These are phyloP conservation scores for Botrytis medusae DNA, from an alignment of 2,329 filamentous ascomycete species.

Conservation along the genomic window DNA sequence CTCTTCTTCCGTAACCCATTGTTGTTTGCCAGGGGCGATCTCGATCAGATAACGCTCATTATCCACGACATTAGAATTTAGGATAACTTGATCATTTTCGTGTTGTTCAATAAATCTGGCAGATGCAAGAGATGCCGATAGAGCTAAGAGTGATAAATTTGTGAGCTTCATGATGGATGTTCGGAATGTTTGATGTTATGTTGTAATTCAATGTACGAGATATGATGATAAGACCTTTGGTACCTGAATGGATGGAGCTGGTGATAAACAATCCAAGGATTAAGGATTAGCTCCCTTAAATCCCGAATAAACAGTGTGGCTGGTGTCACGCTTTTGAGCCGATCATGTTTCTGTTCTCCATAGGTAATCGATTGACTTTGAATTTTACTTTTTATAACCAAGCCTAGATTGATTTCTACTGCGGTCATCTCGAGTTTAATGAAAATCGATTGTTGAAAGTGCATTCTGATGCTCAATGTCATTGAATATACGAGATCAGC, in stretches of 20 bases:
- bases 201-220: background rate
- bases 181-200: background rate
- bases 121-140: constrained; percentile 52
- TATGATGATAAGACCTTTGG: background rate
- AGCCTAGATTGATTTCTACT: background rate
- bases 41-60: constrained; percentile 73
- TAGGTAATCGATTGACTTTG: too few species aligned
- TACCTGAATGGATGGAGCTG: background rate
- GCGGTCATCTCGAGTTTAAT: background rate
- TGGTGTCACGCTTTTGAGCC: constrained; percentile 7
- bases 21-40: constrained; percentile 75
- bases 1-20: constrained; percentile 89
- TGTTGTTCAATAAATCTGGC: constrained; percentile 57
- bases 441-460: background rate
- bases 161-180: constrained; percentile 51
- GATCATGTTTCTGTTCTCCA: background rate
- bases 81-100: constrained; percentile 52
- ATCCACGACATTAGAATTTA: constrained; percentile 42
- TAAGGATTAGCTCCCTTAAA: background rate
- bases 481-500: background rate
- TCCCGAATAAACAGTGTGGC: background rate
- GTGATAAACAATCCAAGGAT: constrained; percentile 3
- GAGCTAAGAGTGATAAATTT: constrained; percentile 49
- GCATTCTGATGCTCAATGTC: background rate
- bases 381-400: background rate